These are phyloP conservation scores for Aspergillus viridinutans DNA, from an alignment of 2,329 filamentous ascomycete genomes.

Conservation along the genomic window DNA sequence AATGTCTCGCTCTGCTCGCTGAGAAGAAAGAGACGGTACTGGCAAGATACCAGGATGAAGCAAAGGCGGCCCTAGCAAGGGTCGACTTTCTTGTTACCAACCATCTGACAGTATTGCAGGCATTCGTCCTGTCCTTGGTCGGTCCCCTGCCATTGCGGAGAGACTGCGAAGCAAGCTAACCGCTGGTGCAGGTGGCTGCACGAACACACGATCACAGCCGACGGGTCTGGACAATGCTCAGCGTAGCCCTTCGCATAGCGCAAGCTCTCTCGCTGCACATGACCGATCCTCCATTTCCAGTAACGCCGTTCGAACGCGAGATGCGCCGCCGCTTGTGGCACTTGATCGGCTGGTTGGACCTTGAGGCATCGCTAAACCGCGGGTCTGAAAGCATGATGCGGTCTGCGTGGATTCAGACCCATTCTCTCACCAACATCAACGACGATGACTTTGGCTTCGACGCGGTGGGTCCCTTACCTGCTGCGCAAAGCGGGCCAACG, in stretches of 20 bases:
- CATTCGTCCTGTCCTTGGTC: too few relatives aligned
- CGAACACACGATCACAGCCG: slow-evolving; percentile 20
- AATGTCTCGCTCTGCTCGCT: too few relatives aligned
- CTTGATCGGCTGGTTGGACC: slow-evolving; percentile 22
- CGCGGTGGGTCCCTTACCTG: background rate
- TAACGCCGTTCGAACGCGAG: slow-evolving; percentile 22
- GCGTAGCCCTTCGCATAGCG: slow-evolving; percentile 24
- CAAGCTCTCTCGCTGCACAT: slow-evolving; percentile 26
- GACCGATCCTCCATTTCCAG: slow-evolving; percentile 20
- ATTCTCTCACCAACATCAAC: background rate
- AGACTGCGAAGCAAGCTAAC: too few relatives aligned
- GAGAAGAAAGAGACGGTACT: too few relatives aligned
- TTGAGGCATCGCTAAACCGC: slow-evolving; percentile 22
- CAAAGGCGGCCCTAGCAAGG: too few relatives aligned
- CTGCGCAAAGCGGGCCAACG: background rate
- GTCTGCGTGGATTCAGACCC: background rate
- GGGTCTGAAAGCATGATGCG: background rate
- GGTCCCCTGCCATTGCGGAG: too few relatives aligned
- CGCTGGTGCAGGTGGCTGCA: too few relatives aligned
- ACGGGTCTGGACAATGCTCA: slow-evolving; percentile 27
- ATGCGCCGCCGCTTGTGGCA: slow-evolving; percentile 24
- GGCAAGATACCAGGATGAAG: too few relatives aligned
- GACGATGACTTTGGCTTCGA: background rate
- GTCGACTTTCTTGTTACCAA: too few relatives aligned
- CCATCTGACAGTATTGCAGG: too few relatives aligned